Base-by-base conservation (phyloP, 441 rosid species). In the Isatis lusitanica region DNA sequence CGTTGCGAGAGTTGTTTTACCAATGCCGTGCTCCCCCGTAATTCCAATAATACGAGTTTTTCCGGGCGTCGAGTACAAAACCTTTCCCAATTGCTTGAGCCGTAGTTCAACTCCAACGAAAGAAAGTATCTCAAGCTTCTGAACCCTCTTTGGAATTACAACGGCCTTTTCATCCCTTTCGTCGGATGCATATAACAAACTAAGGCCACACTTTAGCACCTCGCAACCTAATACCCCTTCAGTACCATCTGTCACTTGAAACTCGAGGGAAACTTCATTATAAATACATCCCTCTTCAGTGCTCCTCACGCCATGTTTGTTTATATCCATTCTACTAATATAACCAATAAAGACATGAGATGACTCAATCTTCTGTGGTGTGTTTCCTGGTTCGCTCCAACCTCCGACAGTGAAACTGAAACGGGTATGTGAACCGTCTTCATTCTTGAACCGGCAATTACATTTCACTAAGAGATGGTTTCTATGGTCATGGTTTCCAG, bases 311-410 rank as follows among this genome's bases (percentile, higher is more conserved):
- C 52, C 63, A 5, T 7, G 35, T 63, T 63, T 52, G 69, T 72
- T 72, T 17, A 72, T 63, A 43, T 72, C 31, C 12, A 64, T 5
- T 55, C 55, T 42, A 46, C 71, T 44, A 15, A 46, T 26, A 35
- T 53, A 64, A 24, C 66, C 48, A 7, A 64, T 73, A 12, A 73
- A 73, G 50, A 73, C 64, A 55, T 73, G 77, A 31, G 44, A 46
- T 6, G 71, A 65, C 50, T 56, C 71, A 1, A 56, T 39, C 60
- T 31, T 31, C 35, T 1, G 1, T 4, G 1, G 35, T 31, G 65
- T 70, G 28, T 43, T 21, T 2, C 63, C 63, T 36, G 48, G n/a
- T 47, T 59, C 66, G 3, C 33, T 42, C 63, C 64, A 59, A 17
- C 46, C 53, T 39, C 18, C 72, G 42, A 55, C 30, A 16, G 64